A percentile compares a stretch with the other conserved stretches of the same genome.
Conservation (phyloP, 768 basidiomycete genomes). For the Termitomyces heimii region DNA sequence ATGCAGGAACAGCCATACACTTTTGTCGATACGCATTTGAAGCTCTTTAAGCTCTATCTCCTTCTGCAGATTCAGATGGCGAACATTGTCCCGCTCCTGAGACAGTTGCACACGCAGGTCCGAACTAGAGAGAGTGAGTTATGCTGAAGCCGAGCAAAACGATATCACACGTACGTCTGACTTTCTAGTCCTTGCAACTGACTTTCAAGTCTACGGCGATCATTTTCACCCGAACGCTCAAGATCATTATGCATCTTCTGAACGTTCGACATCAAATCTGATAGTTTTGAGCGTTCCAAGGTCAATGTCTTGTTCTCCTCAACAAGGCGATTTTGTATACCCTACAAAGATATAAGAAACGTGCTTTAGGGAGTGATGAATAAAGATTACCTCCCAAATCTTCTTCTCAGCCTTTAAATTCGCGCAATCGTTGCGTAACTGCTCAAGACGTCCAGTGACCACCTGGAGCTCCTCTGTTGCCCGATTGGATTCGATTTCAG, state of each 20-base stretch:
- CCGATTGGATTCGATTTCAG: slow-evolving; percentile 71
- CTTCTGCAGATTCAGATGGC: slow-evolving; percentile 73
- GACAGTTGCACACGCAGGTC: slow-evolving; percentile 64
- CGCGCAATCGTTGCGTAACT: slow-evolving; percentile 78
- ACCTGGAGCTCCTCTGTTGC: slow-evolving; percentile 60
- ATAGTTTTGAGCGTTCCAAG: slow-evolving; percentile 77
- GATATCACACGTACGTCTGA: slow-evolving; percentile 54
- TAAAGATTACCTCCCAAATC: slow-evolving; percentile 71
- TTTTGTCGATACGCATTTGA: slow-evolving; percentile 65
- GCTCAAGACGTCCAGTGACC: slow-evolving; percentile 59
- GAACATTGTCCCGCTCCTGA: slow-evolving; percentile 68
- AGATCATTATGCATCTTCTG: slow-evolving; percentile 89
- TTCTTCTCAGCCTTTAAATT: slow-evolving; percentile 91
- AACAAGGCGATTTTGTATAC: slow-evolving; percentile 71
- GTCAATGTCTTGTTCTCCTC: slow-evolving; percentile 81
- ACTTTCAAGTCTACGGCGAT: slow-evolving; percentile 73
- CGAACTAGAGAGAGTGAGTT: slow-evolving; percentile 39
- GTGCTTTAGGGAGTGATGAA: not conserved
- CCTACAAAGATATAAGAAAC: slow-evolving; percentile 35
- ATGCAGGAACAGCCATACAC: slow-evolving; percentile 34
- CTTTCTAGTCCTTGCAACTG: slow-evolving; percentile 73
- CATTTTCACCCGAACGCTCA: slow-evolving; percentile 78
- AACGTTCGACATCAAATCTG: slow-evolving; percentile 84
- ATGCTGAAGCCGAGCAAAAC: not conserved
- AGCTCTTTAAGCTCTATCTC: slow-evolving; percentile 77